Base-by-base conservation (phyloP, 1,284 basidiomycete species). In the Austropuccinia psidii region DNA sequence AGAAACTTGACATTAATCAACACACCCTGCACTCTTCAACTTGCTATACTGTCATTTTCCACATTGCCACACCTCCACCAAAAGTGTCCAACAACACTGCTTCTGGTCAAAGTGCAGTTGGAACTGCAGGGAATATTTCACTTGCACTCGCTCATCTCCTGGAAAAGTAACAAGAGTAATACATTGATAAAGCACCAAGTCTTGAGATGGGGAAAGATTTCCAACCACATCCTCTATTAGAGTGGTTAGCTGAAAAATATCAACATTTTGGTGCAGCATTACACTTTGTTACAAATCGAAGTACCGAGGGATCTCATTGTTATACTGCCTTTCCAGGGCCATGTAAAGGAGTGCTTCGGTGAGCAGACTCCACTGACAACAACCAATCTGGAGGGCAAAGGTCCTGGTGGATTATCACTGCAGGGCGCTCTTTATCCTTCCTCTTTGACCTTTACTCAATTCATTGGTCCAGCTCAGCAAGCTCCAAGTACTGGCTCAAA, bases 231-330 rank as follows among this genome's bases (percentile, higher is more conserved):
- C 85, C 90, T 58, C 85, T 96, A n/a, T 87, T 97, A 9, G 93
- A 98, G 82, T 98, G 96, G 96, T 93, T 98, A 79, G 90, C 96
- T 45, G 96, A 98, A 80, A 93, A 94, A 81, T 98, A 98, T 86
- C 93, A 92, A 81, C 90, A 94, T 61, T 98, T 98, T 80, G 96
- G 95, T 77, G 91, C 94, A 74, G 89, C 89, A 77, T 88, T 98
- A 75, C 94, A 98, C 75, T 80, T 81, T 67, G 82, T 84, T 62
- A 84, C 84, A 69, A 83, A 84, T 81, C 82, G 81, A 62, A 94
- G 91, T n/a, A 94, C 98, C 81, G 95, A 98, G 81, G 95, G 95
- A 39, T 91, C 91, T 54, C 96, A 98, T 82, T 98, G 98, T 84
- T 93, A 96, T 79, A 95, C 95, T 82, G 96, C 96, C 64, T 98